Evolutionary conservation across 257 asterid genomes (phyloP), one percentile per base, ranked within the genome.

Genomic region (Solanum sejunctum): DNA sequence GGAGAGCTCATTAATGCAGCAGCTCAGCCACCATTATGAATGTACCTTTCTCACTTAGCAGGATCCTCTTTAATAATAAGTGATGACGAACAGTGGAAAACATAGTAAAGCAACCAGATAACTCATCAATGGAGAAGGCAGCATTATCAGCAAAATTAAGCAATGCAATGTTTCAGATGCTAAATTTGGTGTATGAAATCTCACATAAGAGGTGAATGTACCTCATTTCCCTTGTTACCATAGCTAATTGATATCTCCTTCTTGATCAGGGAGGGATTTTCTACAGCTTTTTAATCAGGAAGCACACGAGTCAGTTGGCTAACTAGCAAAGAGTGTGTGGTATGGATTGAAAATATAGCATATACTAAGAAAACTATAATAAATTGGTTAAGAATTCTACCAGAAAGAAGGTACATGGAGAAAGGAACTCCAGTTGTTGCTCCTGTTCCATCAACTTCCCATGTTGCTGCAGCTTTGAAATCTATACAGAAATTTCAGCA

Each of bases 221-320:
- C 99, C 99, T 97, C 99, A 88, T 94, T 95, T 81, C 99, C 99
- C 92, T 97, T 97, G 94, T 90, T 86, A 41, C 99, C 98, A 51
- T 96, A 96, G 86, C 98, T 96, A 89, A 96, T 96, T 83, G 95
- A 88, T 89, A 95, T 92, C 92, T 96, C 99, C 85, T 90, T 90
- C 82, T 85, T 94, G 45, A 85, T 92, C 78, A 90, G 84, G 64
- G 83, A 88, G 55, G 85, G 70, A 88, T 80, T 86, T 81, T 88
- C 87, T 80, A 90, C 96, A 91, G 95, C 98, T 92, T 84, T 83
- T 73, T 85, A 84, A 72, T 56, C 51, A 39, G 80, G 83, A 23
- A 60, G 11, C 36, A 71, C 66, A 82, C 57, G 90, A 69, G 84
- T 78, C 58, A 87, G 66, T 47, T 49, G 49, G 61, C 47, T 32